Base-by-base conservation (phyloP, 2,329 filamentous ascomycete species). In the Ophiostoma ips region DNA sequence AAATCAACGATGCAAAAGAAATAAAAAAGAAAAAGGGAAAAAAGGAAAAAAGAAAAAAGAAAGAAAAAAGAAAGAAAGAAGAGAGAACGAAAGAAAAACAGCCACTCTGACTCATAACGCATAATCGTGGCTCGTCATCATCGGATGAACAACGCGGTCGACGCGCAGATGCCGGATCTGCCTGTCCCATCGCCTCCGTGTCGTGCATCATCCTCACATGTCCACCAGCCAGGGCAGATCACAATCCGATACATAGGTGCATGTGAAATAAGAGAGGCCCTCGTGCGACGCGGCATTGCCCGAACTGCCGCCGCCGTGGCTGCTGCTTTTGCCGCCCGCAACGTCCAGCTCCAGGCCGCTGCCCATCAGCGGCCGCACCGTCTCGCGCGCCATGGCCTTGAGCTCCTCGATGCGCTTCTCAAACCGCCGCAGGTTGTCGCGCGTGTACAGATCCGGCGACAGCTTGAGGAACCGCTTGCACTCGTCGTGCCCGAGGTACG, bases 381-480 rank as follows among this genome's bases (percentile, higher is more conserved):
- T 72, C 59, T 94, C 87, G 49, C 84, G 73, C 7, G 89, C 90
- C 61, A 90, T 75, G 50, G 76, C 75, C 68, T 95, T 95, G 50
- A 95, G 72, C 69, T 95, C 89, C 52, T 95, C 87, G 57, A 95
- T 75, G 50, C 87, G 76, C 60, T 84, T 80, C 69, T 95, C 90
- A 58, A 95, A 94, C 4, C 84, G 74, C 53, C 83, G 78, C 46
- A 95, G 66, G 55, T 87, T 90, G n/a, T 95, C 89, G 16, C 89
- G 76, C 41, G 77, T 87, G 66, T 95, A 95, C 8, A 90, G 66
- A 18, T 92, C 84, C 0, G 87, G 84, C 11, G 79, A 82, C 19
- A 90, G 70, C 63, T 94, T 94, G 48, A 95, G 73, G 59, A 95
- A 95, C 19, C 79, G 79, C 65, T 95, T 95, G 62, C 90, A 84